Base-by-base conservation (phyloP, 306 rosid species). In the Sechiopsis laciniata region DNA sequence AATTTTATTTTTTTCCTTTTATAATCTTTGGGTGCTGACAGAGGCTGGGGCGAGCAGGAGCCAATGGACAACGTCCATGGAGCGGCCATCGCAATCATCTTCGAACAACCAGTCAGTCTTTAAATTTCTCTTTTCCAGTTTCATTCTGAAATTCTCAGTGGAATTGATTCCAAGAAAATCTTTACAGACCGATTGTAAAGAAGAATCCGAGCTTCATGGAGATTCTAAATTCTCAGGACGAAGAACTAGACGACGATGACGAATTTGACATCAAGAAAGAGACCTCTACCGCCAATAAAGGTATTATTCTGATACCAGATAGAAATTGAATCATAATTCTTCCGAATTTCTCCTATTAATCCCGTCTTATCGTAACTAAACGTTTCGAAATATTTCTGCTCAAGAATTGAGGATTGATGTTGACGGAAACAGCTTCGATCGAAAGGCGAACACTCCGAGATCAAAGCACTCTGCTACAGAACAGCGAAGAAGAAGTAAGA, bases 391-490 rank as follows among this genome's bases (percentile, higher is more conserved):
- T 52, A 55, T 61, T 42, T 75, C 53, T 75, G 55, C 83, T 80
- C 83, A 78, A 60, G 95, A 89, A 8, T 64, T 89, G 73, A 82
- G 80, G 80, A 91, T 84, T 74, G 87, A 81, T 78, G 86, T 91
- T 78, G 95, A 89, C 35, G 85, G 77, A 20, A 87, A 84, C 78
- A 78, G 74, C 84, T 79, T 87, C 42, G 97, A 95, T 76, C 96
- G 88, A 81, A 95, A 88, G 74, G 92, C 96, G 48, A 87, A 88
- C 80, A 95, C 99, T 3, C 97, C 99, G 6, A 86, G 99, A 75
- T 95, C 99, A 58, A 95, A 95, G 80, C 99, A 95, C 78, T 95
- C 99, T 26, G 99, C 95, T 24, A 95, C 99, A 29, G 99, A 95
- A 77, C 99, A 95, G 80, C 89, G 99, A 50, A 87, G 99, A 64